Conservation (phyloP, 1,284 basidiomycete genomes). For the Lentinus polychrous region DNA sequence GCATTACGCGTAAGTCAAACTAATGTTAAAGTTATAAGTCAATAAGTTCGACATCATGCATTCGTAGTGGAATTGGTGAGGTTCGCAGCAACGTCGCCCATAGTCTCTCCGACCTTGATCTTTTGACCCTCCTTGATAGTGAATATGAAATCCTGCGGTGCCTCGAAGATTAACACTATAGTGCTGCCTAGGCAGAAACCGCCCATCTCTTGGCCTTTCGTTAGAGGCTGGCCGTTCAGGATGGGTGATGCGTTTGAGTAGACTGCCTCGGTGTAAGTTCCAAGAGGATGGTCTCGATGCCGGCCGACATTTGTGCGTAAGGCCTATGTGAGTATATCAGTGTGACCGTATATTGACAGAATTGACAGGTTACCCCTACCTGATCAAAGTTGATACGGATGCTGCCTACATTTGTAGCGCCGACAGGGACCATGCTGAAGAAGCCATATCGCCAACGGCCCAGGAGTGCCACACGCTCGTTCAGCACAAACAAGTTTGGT, state of each 20-base stretch:
- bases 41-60: no score
- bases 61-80: neutral
- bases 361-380: conserved; percentile 30
- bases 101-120: conserved; percentile 80
- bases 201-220: conserved; percentile 91
- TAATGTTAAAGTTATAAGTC: no score
- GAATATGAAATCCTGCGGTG: conserved; percentile 82
- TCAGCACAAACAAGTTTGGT: conserved; percentile 92
- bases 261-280: conserved; percentile 89
- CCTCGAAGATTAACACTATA: conserved; percentile 96
- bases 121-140: conserved; percentile 76
- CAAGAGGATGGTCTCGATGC: conserved; percentile 69
- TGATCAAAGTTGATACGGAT: conserved; percentile 97
- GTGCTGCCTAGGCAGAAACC: conserved; percentile 95
- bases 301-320: conserved; percentile 75
- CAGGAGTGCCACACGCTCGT: conserved; percentile 95
- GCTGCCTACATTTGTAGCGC: conserved; percentile 96
- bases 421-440: conserved; percentile 96
- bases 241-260: conserved; percentile 79
- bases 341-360: neutral
- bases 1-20: no score
- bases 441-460: conserved; percentile 95
- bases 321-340: conserved; percentile 31
- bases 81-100: conserved; percentile 44
- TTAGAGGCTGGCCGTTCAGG: conserved; percentile 85